phyloP scores from a whole-genome alignment of 345 rosid genomes.

The Eucalyptus rudis region DNA sequence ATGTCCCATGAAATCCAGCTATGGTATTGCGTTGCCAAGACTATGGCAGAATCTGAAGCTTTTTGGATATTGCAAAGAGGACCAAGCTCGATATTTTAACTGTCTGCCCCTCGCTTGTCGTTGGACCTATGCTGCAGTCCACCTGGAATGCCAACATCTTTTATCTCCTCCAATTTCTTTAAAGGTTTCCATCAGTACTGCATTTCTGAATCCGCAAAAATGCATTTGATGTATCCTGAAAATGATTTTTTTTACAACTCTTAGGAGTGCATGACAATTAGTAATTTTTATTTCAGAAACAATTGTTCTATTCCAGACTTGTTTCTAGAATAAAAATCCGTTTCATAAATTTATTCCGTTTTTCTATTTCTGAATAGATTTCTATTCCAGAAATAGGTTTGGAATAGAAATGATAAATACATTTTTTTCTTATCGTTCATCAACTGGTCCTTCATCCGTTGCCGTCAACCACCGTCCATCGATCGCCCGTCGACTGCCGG shows the following conservation, averaged over 20 bases:
- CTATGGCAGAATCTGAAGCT: conserved; percentile 32
- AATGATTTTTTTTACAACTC: not conserved
- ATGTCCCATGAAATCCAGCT: not conserved
- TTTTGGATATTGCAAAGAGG: conserved; percentile 16
- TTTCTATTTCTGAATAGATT: too few relatives aligned
- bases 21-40: conserved; percentile 23
- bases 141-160: conserved; percentile 33
- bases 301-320: too few relatives aligned
- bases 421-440: too few relatives aligned
- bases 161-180: conserved; percentile 10
- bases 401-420: too few relatives aligned
- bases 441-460: too few relatives aligned
- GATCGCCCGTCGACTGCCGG: too few relatives aligned
- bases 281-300: too few relatives aligned
- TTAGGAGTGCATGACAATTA: too few relatives aligned
- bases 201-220: not conserved
- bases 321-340: too few relatives aligned
- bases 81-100: conserved; percentile 20
- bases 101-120: conserved; percentile 26
- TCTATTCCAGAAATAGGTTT: too few relatives aligned
- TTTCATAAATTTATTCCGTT: too few relatives aligned
- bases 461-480: too few relatives aligned
- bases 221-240: not conserved
- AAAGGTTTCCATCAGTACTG: conserved; percentile 13
- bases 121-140: conserved; percentile 56